Evolutionary conservation across 2,329 filamentous ascomycete genomes (phyloP), one percentile per base, ranked within the genome.

Genomic region (Colletotrichum abscissum): DNA sequence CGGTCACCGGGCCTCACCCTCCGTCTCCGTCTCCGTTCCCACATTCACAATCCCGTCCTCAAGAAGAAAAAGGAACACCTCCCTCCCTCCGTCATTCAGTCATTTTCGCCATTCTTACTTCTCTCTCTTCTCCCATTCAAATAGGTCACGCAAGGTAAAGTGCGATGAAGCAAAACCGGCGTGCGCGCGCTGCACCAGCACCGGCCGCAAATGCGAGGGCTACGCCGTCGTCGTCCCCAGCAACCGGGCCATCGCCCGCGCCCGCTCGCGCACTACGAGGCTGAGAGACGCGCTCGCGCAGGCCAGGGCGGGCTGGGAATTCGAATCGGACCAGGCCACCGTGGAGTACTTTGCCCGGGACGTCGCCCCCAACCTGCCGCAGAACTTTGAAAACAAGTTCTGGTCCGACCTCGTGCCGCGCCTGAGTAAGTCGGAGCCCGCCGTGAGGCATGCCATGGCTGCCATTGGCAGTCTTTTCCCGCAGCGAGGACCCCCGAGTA

Each of bases 121-220:
- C 9, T 24, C 55, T 60, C 22, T 35, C 5, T 11, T 14, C 11
- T 12, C 1, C 9, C 9, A 22, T 67, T 42, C 38, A 42, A 42
- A 16, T 6, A 89, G 87, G 78, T 84, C 88, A 57, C 86, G 88
- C 66, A 87, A 88, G 69, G 85, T 90, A 49, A 90, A 90, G 78
- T 91, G 88, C 78, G 88, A 89, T 73, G 88, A 90, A 78, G 81
- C 80, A 16, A 89, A 87, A 70, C 88, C 88, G 1, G 81, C 79
- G 52, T 91, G 89, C 76, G 79, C 84, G 38, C 85, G 87, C 69
- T 91, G 89, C 77, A 84, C 84, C 33, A 87, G 85, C 72, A 90
- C 88, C 3, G 88, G 89, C 14, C 85, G 89, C 65, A 86, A 84
- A 75, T 91, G 89, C 77, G 89, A 91, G 76, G 89, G 89, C 70